Conservation (phyloP, 2,329 filamentous ascomycete genomes). For the Rhinocladiella mackenziei region DNA sequence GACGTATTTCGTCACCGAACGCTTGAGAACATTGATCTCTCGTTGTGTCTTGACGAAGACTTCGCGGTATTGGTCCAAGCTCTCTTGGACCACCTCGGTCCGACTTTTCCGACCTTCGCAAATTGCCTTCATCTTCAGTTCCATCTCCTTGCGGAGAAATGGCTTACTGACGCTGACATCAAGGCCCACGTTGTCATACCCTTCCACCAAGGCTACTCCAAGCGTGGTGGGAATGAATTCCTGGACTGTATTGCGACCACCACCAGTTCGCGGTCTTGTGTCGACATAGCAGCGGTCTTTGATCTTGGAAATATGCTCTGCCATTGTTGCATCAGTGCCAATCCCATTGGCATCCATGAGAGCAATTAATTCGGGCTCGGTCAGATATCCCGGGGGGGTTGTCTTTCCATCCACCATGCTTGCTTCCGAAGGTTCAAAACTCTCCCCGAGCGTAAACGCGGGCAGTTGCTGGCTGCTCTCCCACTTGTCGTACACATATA, state of each 20-base stretch:
- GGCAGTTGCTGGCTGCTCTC: conserved; percentile 80
- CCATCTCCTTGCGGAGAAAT: conserved; percentile 96
- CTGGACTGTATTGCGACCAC: conserved; percentile 54
- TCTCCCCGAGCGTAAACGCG: conserved; percentile 71
- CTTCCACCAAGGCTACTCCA: conserved; percentile 85
- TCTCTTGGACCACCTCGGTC: conserved; percentile 72
- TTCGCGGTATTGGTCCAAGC: conserved; percentile 76
- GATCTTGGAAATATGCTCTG: conserved; percentile 95
- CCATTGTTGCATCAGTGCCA: conserved; percentile 98
- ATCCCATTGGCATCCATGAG: conserved; percentile 99
- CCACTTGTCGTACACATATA: conserved; percentile 97
- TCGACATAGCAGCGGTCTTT: conserved; percentile 83
- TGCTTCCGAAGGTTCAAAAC: conserved; percentile 82
- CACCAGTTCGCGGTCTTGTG: conserved; percentile 53
- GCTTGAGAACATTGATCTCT: conserved; percentile 62
- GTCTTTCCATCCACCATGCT: conserved; percentile 91
- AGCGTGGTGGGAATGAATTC: conserved; percentile 92
- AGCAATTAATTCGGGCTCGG: conserved; percentile 89
- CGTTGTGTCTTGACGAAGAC: conserved; percentile 80
- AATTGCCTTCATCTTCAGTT: conserved; percentile 92
- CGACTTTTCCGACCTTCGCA: conserved; percentile 79
- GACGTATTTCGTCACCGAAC: conserved; percentile 57
- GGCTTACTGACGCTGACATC: conserved; percentile 92
- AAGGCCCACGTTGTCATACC: conserved; percentile 90
- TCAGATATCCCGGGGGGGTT: conserved; percentile 75